phyloP scores from a whole-genome alignment of 2,329 filamentous ascomycete genomes.

The Aplosporella prunicola region DNA sequence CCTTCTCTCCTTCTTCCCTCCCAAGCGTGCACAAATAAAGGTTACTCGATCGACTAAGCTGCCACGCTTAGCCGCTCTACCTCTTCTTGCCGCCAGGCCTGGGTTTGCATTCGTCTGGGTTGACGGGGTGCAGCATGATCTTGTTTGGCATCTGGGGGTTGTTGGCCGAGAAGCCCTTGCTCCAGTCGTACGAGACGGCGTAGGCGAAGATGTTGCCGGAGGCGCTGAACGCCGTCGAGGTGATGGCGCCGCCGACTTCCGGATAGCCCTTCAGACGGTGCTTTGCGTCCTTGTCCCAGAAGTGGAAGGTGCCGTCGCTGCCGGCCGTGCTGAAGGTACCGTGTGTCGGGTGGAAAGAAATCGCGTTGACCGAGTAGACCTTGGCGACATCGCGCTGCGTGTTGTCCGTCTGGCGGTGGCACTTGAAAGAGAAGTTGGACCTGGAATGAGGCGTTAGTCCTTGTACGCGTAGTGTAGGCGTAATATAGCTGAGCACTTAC shows the following conservation, averaged over 20 bases:
- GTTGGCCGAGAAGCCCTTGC: conserved; percentile 86
- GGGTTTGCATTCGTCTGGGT: conserved; percentile 42
- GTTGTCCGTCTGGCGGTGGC: conserved; percentile 73
- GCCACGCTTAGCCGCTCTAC: conserved; percentile 18
- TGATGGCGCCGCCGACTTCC: conserved; percentile 64
- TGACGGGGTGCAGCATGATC: conserved; percentile 41
- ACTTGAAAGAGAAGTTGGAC: conserved; percentile 98
- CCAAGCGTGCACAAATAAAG: neutral
- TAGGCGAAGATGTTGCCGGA: conserved; percentile 55
- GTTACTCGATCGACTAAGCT: neutral
- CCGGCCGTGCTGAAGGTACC: conserved; percentile 98
- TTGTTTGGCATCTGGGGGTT: conserved; percentile 48
- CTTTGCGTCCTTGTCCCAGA: conserved; percentile 65
- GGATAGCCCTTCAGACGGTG: conserved; percentile 55
- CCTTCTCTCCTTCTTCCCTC: neutral
- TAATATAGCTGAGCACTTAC: conserved; percentile 24
- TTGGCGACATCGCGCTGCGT: conserved; percentile 60
- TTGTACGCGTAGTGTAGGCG: neutral
- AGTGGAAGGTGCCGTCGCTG: conserved; percentile 91
- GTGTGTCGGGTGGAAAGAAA: conserved; percentile 92
- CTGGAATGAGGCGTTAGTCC: conserved; percentile 17
- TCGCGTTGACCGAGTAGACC: conserved; percentile 92
- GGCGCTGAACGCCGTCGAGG: conserved; percentile 82
- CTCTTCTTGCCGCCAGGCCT: conserved; percentile 39
- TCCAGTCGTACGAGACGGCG: conserved; percentile 94